phyloP scores from a whole-genome alignment of 352 stramenopile species.

The Blastocystis sp. region DNA sequence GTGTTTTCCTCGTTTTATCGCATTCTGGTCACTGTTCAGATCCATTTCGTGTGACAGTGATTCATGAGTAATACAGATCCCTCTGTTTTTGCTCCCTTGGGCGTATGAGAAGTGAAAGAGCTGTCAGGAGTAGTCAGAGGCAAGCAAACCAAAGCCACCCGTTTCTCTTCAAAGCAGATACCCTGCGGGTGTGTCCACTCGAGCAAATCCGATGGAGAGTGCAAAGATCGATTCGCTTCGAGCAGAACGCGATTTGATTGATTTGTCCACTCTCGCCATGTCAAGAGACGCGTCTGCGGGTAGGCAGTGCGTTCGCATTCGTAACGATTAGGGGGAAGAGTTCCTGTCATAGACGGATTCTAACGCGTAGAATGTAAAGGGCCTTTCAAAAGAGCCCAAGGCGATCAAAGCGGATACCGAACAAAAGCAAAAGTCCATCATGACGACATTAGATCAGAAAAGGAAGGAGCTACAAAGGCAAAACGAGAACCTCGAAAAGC shows the following conservation, averaged over 20 bases:
- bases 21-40: too few relatives aligned
- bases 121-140: neutral
- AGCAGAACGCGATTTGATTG: conserved; percentile 50
- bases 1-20: too few relatives aligned
- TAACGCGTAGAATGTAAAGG: neutral
- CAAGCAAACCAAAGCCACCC: neutral
- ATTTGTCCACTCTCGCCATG: neutral
- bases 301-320: neutral
- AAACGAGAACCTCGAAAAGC: conserved; percentile 57
- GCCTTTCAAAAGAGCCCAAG: neutral
- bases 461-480: conserved; percentile 64
- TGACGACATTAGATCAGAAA: conserved; percentile 43
- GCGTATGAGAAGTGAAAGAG: neutral
- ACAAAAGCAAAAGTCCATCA: conserved; percentile 61
- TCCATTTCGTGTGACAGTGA: too few relatives aligned
- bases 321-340: neutral
- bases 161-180: neutral
- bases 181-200: neutral
- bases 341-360: neutral
- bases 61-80: neutral
- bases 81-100: conserved; percentile 52
- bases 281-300: neutral
- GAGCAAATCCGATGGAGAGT: conserved; percentile 6
- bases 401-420: conserved; percentile 36
- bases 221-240: conserved; percentile 35